phyloP scores from a whole-genome alignment of 345 rosid genomes.

The Populus alba region DNA sequence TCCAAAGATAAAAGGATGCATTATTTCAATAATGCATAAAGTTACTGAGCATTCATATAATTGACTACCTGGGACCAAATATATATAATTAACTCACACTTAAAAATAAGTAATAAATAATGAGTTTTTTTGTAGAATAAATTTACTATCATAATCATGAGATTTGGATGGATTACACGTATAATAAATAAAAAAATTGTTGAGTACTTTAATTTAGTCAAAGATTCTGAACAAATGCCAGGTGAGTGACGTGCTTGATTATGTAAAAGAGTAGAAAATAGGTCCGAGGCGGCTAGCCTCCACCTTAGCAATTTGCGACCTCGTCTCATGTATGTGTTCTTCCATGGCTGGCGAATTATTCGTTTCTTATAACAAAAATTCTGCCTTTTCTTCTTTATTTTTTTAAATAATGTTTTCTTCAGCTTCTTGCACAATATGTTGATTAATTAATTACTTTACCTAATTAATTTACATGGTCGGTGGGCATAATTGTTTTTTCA shows the following conservation, averaged over 20 bases:
- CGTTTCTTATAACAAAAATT: too few species aligned
- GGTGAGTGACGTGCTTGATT: background rate
- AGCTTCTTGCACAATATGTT: background rate
- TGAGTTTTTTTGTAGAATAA: too few species aligned
- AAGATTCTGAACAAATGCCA: background rate
- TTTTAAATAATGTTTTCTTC: background rate
- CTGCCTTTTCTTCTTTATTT: too few species aligned
- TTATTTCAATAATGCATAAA: too few species aligned
- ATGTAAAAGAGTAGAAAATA: background rate
- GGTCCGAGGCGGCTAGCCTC: slow-evolving; percentile 12
- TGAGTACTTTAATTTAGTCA: background rate
- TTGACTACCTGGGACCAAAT: too few species aligned
- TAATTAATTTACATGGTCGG: background rate
- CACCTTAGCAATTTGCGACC: background rate
- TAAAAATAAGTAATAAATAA: too few species aligned
- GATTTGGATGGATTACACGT: too few species aligned
- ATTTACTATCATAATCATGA: too few species aligned
- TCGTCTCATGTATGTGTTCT: background rate
- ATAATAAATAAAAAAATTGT: too few species aligned
- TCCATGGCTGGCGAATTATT: slow-evolving; percentile 2
- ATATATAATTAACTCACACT: too few species aligned
- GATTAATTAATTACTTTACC: background rate
- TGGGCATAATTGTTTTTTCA: background rate
- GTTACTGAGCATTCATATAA: too few species aligned
- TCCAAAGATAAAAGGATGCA: too few species aligned